Evolutionary conservation across 345 rosid genomes (phyloP).

Genomic region (Hirschfeldia incana): DNA sequence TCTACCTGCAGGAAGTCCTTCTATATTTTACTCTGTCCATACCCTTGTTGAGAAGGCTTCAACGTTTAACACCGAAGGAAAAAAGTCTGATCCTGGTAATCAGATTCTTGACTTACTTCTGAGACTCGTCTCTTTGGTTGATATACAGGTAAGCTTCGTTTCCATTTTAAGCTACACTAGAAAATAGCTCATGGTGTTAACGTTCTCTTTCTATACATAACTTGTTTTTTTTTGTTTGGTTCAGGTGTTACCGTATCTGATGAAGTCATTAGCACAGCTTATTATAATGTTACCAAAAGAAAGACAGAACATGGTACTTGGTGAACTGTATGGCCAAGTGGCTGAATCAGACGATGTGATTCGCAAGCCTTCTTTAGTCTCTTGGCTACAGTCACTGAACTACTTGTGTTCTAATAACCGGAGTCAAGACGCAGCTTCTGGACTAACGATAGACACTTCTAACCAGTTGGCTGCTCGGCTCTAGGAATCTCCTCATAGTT

Average conservation of each 20-base stretch:
- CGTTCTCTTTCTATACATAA: not conserved
- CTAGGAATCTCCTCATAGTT: slow-evolving; percentile 30
- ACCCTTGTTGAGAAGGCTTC: slow-evolving; percentile 71
- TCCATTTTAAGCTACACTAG: not conserved
- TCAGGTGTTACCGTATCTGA: slow-evolving; percentile 76
- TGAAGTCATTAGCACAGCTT: slow-evolving; percentile 76
- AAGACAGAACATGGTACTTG: slow-evolving; percentile 73
- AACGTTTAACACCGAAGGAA: slow-evolving; percentile 53
- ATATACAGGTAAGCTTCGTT: slow-evolving; percentile 66
- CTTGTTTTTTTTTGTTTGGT: slow-evolving; percentile 16
- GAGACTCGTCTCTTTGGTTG: slow-evolving; percentile 75
- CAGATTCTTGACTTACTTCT: slow-evolving; percentile 72
- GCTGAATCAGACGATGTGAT: slow-evolving; percentile 94
- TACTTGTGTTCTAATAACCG: slow-evolving; percentile 58
- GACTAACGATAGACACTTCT: slow-evolving; percentile 19
- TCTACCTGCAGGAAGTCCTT: slow-evolving; percentile 96
- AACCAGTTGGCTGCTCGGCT: slow-evolving; percentile 47
- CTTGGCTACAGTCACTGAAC: slow-evolving; percentile 86
- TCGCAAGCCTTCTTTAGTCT: slow-evolving; percentile 81
- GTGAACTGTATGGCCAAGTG: slow-evolving; percentile 72
- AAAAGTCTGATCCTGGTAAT: slow-evolving; percentile 64
- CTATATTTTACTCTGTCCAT: slow-evolving; percentile 71
- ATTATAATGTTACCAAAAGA: slow-evolving; percentile 68
- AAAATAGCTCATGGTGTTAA: slow-evolving; percentile 1
- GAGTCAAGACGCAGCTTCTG: slow-evolving; percentile 31